These are phyloP conservation scores for Coix lacrymajobi DNA, from an alignment of 176 grass and related monocot species.

Conservation along the genomic window DNA sequence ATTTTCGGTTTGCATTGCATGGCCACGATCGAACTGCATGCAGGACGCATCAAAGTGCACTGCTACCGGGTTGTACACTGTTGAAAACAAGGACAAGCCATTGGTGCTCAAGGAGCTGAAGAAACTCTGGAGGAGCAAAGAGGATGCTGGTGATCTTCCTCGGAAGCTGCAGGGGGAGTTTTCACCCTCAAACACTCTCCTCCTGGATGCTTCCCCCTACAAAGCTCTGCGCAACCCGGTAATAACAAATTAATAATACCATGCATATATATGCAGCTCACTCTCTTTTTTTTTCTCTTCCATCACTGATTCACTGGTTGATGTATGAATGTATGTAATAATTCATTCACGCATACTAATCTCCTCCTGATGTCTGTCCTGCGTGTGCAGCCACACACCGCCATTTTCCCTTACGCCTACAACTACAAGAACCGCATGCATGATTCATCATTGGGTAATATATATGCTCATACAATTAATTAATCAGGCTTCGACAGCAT, in stretches of 20 bases:
- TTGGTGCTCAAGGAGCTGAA: conserved; percentile 73
- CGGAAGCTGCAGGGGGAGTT: conserved; percentile 57
- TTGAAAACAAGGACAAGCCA: conserved; percentile 51
- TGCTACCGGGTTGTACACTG: conserved; percentile 39
- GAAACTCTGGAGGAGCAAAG: conserved; percentile 83
- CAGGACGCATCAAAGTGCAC: conserved; percentile 71
- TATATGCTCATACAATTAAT: no score
- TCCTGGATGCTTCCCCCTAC: conserved; percentile 90
- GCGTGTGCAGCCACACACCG: conserved; percentile 47
- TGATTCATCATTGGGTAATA: conserved; percentile 74
- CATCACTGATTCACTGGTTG: no score
- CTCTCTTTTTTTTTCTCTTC: not conserved
- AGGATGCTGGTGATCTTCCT: conserved; percentile 60
- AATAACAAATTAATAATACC: no score
- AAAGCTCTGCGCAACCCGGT: conserved; percentile 82
- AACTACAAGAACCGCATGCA: conserved; percentile 18
- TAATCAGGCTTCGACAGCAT: no score
- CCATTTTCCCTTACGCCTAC: conserved; percentile 65
- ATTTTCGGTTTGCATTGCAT: no score
- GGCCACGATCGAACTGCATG: no score
- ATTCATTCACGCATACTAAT: conserved; percentile 8
- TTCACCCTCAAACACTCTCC: conserved; percentile 64
- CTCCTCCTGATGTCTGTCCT: not conserved
- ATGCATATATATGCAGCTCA: no score
- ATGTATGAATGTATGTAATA: no score